These are phyloP conservation scores for Talaromyces sp. DNA, from an alignment of 2,329 filamentous ascomycete genomes.

Conservation along the genomic window DNA sequence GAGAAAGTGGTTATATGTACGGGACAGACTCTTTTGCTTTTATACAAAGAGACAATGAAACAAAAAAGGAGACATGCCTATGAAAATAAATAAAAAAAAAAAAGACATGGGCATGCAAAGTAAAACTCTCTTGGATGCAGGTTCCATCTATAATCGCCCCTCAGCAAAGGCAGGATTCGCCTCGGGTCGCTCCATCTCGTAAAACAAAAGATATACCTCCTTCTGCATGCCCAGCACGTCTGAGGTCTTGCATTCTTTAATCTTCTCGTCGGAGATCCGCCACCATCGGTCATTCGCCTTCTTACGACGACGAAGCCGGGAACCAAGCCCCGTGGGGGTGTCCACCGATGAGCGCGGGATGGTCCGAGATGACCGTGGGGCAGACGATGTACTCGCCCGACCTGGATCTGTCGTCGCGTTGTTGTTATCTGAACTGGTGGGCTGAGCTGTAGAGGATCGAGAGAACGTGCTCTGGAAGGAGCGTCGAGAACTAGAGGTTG, in stretches of 20 bases:
- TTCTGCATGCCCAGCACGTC: conserved; percentile 93
- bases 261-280: conserved; percentile 96
- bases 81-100: not conserved
- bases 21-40: not conserved
- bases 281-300: conserved; percentile 81
- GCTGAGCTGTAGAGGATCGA: conserved; percentile 31
- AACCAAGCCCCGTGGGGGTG: conserved; percentile 21
- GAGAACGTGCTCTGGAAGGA: conserved; percentile 38
- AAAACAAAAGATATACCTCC: conserved; percentile 95
- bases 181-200: conserved; percentile 71
- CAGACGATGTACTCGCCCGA: conserved; percentile 29
- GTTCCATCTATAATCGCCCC: not conserved
- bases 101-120: not conserved
- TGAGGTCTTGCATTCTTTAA: conserved; percentile 88
- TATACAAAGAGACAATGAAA: not conserved
- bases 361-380: conserved; percentile 26
- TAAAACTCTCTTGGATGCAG: not conserved
- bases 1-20: not conserved
- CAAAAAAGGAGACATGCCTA: not conserved
- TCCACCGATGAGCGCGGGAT: conserved; percentile 30
- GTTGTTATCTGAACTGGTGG: conserved; percentile 26
- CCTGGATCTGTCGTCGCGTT: conserved; percentile 30
- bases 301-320: conserved; percentile 59
- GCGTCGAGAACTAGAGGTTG: conserved; percentile 35
- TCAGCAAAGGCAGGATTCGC: conserved; percentile 5